Evolutionary conservation across 177 flowering plant genomes (phyloP).

Genomic region (Telopea speciosissima): DNA sequence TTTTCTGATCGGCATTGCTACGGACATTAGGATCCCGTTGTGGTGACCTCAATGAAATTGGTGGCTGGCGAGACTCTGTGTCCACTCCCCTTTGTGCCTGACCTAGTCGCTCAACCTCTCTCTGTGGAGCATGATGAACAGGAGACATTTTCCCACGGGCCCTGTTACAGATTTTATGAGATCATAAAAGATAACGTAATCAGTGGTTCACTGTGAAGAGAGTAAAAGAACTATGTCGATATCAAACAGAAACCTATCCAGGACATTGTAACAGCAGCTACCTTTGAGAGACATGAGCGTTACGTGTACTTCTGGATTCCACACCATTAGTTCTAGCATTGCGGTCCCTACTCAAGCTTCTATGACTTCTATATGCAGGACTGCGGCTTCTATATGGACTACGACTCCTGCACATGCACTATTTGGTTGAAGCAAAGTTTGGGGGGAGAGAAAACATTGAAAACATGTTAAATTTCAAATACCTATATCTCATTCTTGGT

Average conservation of each 20-base stretch:
- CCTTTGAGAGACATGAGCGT: slow-evolving; percentile 23
- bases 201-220: neutral
- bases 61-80: slow-evolving; percentile 20
- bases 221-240: neutral
- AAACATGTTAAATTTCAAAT: slow-evolving; percentile 4
- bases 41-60: slow-evolving; percentile 49
- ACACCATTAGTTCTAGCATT: slow-evolving; percentile 18
- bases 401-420: slow-evolving; percentile 18
- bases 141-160: slow-evolving; percentile 33
- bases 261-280: neutral
- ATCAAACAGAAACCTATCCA: neutral
- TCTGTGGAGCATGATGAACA: slow-evolving; percentile 16
- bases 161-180: slow-evolving; percentile 17
- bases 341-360: slow-evolving; percentile 32
- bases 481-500: slow-evolving; percentile 45
- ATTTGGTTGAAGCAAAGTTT: neutral
- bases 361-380: slow-evolving; percentile 15
- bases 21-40: slow-evolving; percentile 31
- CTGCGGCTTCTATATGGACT: slow-evolving; percentile 25
- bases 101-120: slow-evolving; percentile 9
- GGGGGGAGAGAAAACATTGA: neutral
- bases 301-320: slow-evolving; percentile 12
- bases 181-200: too few species aligned
- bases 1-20: slow-evolving; percentile 14
- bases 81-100: slow-evolving; percentile 22